phyloP scores from a whole-genome alignment of 2,329 filamentous ascomycete species.

The Trichothecium roseum region DNA sequence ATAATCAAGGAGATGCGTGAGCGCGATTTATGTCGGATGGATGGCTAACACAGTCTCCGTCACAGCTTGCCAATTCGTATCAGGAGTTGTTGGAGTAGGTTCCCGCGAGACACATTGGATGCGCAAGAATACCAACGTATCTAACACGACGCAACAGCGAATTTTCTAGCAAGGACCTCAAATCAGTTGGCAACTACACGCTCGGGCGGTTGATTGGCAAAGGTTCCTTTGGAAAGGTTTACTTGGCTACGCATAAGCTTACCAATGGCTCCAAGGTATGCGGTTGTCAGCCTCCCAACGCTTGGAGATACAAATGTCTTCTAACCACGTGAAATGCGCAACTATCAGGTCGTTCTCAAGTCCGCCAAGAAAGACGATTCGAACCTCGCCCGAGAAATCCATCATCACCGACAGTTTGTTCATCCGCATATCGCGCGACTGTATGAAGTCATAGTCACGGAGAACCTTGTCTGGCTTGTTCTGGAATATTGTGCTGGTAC shows the following conservation, averaged over 20 bases:
- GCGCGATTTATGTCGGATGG: background rate
- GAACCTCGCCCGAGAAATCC: constrained; percentile 93
- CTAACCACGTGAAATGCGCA: background rate
- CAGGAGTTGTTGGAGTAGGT: constrained; percentile 88
- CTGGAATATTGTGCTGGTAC: constrained; percentile 90
- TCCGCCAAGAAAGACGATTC: constrained; percentile 92
- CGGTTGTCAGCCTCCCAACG: constrained; percentile 24
- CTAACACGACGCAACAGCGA: constrained; percentile 48
- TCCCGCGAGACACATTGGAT: background rate
- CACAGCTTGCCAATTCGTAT: constrained; percentile 88
- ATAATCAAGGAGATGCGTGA: constrained; percentile 7
- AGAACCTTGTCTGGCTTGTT: constrained; percentile 89
- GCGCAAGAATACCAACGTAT: no score
- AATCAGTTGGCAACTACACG: constrained; percentile 88
- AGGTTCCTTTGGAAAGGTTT: constrained; percentile 97
- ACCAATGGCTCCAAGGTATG: constrained; percentile 95
- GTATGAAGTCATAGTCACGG: constrained; percentile 97
- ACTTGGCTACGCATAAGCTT: constrained; percentile 90
- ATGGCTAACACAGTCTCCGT: constrained; percentile 1
- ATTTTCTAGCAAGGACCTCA: constrained; percentile 84
- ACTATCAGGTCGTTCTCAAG: constrained; percentile 80
- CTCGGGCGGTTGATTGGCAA: constrained; percentile 90
- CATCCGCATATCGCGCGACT: constrained; percentile 94
- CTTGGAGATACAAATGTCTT: constrained; percentile 4
- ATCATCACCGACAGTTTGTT: constrained; percentile 95